Base-by-base conservation (phyloP, 2,329 filamentous ascomycete species). In the Aspergillus japonicus region DNA sequence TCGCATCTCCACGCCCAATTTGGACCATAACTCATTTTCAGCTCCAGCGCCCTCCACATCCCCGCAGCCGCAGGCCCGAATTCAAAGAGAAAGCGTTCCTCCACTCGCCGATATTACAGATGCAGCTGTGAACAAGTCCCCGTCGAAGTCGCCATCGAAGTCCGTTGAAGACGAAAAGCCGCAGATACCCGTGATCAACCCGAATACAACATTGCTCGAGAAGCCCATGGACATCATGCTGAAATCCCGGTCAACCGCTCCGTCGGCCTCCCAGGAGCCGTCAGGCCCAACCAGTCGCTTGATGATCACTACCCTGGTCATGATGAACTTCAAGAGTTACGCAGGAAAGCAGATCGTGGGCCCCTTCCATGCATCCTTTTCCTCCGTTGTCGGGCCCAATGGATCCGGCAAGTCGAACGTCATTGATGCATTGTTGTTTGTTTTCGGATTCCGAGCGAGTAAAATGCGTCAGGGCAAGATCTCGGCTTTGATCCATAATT, bases 391-490 rank as follows among this genome's bases (percentile, higher is more conserved):
- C 10, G 96, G 95, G 0, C 95, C 96, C 53, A 99, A 99, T 74
- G 95, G 95, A 62, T 99, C 95, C 10, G 95, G 95, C 60, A 99
- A 99, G 75, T 98, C 95, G 23, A 99, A 99, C 69, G 96, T 99
- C 63, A 99, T 99, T 72, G 95, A 99, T 77, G 97, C 95, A 2
- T 81, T 99, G 29, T 85, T 99, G 0, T 99, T 99, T 71, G 95
- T 99, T n/a, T 99, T 99, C 73, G 95, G 96, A 56, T 99, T 99
- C 80, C 89, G 95, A 61, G 95, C 95, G 47, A 98, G 94, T 82
- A 99, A 99, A 79, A 99, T 99, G 95, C 86, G 95, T 71, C 95
- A 99, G 76, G 95, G 95, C 71, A 99, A 99, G 79, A 92, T 99
- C 51, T 99, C 95, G 1, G 95, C 95, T 4, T 81, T 99, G 52